A percentile compares a stretch with the other conserved stretches of the same genome.
Conservation (phyloP, 1,139 yeast genomes). For the Suhomyces guaymorum region DNA sequence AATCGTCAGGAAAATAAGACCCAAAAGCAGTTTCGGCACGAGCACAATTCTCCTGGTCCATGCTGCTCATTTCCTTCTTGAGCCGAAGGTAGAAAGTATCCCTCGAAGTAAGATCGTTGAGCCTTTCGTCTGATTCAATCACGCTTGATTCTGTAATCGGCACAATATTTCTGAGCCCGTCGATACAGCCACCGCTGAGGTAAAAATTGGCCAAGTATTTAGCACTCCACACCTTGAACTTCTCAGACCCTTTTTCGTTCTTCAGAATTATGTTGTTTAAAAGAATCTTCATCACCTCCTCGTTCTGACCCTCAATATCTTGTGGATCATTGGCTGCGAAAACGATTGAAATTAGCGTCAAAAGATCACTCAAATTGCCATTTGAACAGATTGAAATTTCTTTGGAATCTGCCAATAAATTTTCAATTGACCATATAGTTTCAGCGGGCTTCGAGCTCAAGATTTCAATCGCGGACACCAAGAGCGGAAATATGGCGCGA, state of each 20-base stretch:
- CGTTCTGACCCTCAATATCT: slow-evolving; percentile 4
- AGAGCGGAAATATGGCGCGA: slow-evolving; percentile 14
- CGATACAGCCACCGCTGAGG: slow-evolving; percentile 19
- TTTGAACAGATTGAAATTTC: too few species aligned
- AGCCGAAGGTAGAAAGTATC: too few species aligned
- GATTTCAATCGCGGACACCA: slow-evolving; percentile 16
- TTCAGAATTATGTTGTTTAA: slow-evolving; percentile 14
- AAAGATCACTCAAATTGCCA: slow-evolving; percentile 10
- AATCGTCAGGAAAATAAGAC: too few species aligned
- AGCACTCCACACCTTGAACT: slow-evolving; percentile 43
- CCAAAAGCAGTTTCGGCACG: too few species aligned
- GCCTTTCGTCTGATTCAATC: too few species aligned
- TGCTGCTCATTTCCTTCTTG: too few species aligned
- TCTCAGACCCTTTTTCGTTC: slow-evolving; percentile 13
- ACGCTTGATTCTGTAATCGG: too few species aligned
- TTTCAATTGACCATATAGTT: slow-evolving; percentile 18
- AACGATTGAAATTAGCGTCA: slow-evolving; percentile 22
- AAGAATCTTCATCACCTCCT: slow-evolving; percentile 25
- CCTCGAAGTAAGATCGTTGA: too few species aligned
- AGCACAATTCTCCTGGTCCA: too few species aligned
- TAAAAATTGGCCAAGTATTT: slow-evolving; percentile 45
- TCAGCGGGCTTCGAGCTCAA: slow-evolving; percentile 10
- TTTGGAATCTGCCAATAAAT: slow-evolving; percentile 20
- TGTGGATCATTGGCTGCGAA: slow-evolving; percentile 14
- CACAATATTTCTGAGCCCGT: too few species aligned